Conservation (phyloP, 176 grass and related monocot genomes). For the Neostapfia colusana region DNA sequence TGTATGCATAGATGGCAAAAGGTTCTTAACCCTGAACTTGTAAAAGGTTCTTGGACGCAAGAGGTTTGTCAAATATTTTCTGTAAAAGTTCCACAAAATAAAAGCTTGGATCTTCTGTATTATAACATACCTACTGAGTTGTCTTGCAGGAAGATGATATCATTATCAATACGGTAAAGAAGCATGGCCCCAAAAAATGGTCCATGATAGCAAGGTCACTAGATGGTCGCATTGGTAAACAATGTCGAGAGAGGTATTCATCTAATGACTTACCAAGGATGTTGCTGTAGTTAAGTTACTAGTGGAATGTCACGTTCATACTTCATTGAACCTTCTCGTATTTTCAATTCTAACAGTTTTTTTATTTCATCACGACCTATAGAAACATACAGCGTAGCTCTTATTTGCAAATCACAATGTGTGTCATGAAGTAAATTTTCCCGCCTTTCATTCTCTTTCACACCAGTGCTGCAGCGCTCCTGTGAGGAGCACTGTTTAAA, state of each 20-base stretch:
- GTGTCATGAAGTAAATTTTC: not conserved
- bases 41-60: slow-evolving; percentile 78
- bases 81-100: slow-evolving; percentile 13
- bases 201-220: slow-evolving; percentile 76
- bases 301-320: slow-evolving; percentile 18
- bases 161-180: slow-evolving; percentile 75
- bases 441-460: slow-evolving; percentile 15
- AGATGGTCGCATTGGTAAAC: slow-evolving; percentile 89
- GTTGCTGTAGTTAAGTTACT: not conserved
- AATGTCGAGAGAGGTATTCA: slow-evolving; percentile 91
- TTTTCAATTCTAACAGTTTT: slow-evolving; percentile 9
- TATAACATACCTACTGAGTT: slow-evolving; percentile 22
- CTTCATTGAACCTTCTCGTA: not conserved
- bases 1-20: slow-evolving; percentile 87
- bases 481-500: too few relatives aligned
- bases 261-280: slow-evolving; percentile 20
- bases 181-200: slow-evolving; percentile 87
- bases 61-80: slow-evolving; percentile 57
- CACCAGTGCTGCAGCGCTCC: slow-evolving; percentile 10
- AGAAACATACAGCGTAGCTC: slow-evolving; percentile 6
- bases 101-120: not conserved
- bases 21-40: slow-evolving; percentile 79
- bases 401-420: not conserved
- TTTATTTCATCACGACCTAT: not conserved
- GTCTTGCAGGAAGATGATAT: slow-evolving; percentile 74